Base-by-base conservation (phyloP, 768 basidiomycete species). In the Pholiota conissans region DNA sequence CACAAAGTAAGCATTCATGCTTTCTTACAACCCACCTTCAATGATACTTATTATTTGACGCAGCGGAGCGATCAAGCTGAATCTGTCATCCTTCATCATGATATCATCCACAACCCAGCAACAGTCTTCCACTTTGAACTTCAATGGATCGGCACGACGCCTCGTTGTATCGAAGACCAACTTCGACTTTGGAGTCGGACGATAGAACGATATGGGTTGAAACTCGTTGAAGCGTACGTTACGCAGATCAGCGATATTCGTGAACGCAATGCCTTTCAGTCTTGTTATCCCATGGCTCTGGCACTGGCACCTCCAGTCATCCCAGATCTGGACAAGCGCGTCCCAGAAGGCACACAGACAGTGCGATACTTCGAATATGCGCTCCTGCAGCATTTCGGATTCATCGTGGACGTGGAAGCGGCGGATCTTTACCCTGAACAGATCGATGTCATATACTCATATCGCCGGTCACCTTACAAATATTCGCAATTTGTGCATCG, bases 101-200 rank as follows among this genome's bases (percentile, higher is more conserved):
- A 98, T 72, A 84, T 97, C 56, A 90, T 96, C 52, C 96, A 98
- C 71, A 98, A 98, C 66, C 91, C 93, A 0, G 84, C 80, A n/a
- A 96, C 90, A 27, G 92, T 91, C 57, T 97, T 97, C 74, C 96
- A 98, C 71, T 95, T 98, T 65, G 95, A 99, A 71, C 79, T 99
- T 27, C 92, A 96, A 60, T 99, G 97, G 96, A 89, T 98, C 37
- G 95, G 93, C 2, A 90, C 95, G 1, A 95, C 94, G 0, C 93
- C 95, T 22, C 84, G 91, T 20, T 89, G 87, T 61, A 90, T 98
- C 51, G 95, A 98, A 61, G 94, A 96, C 62, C 82, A 89, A 51
- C 79, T 97, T 22, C 84, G 89, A 35, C 80, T 83, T 51, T 95
- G 94, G 90, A 84, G 83, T 55, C 80, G 91, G 37, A 81, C 84